Evolutionary conservation across 1,284 basidiomycete species (phyloP).

Genomic region (Heterobasidion annosum): DNA sequence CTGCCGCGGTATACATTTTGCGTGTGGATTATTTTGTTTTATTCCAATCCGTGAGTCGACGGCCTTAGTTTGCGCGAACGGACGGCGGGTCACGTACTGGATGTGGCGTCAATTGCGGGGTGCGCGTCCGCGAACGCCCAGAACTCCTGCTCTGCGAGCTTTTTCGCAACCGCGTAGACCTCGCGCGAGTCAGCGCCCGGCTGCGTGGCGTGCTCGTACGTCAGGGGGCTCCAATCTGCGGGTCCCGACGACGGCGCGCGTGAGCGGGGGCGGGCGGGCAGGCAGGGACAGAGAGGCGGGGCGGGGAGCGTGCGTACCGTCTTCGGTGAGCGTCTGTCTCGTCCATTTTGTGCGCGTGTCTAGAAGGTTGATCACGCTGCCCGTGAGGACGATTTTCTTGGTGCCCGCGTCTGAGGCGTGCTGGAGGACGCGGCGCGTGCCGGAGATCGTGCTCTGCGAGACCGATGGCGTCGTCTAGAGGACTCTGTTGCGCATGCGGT

Average conservation of each 20-base stretch:
- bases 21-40: neutral
- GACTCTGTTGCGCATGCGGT: too few species aligned
- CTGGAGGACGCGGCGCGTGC: neutral
- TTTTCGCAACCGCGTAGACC: neutral
- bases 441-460: neutral
- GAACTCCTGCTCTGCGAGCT: neutral
- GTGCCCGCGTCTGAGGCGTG: neutral
- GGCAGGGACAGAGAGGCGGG: neutral
- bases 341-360: neutral
- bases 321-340: neutral
- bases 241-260: neutral
- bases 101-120: slow-evolving; percentile 1
- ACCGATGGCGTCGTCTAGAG: neutral
- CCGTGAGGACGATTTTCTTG: neutral
- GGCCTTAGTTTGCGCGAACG: too few species aligned
- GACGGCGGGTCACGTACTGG: neutral
- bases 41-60: too few species aligned
- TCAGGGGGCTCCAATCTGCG: slow-evolving; percentile 2
- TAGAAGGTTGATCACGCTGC: neutral
- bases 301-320: neutral
- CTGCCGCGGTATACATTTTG: neutral
- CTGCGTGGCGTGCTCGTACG: neutral
- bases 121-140: neutral
- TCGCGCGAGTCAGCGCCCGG: neutral
- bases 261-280: neutral